phyloP scores from a whole-genome alignment of 805 yeast genomes.

The Myxozyma mucilagina region DNA sequence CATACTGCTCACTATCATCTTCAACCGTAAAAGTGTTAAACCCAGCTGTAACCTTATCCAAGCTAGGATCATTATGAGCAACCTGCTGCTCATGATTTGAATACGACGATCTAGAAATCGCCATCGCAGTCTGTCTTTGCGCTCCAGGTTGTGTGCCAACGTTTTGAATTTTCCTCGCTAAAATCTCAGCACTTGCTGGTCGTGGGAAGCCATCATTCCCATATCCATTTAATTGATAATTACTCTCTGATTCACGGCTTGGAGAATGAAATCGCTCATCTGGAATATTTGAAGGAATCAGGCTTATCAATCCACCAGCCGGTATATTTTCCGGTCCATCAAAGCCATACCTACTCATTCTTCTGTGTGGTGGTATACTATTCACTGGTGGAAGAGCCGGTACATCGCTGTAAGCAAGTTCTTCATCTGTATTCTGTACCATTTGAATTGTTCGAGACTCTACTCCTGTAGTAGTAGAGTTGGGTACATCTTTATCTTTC shows the following conservation, averaged over 20 bases:
- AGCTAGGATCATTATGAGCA: background rate
- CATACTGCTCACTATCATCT: background rate
- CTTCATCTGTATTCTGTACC: background rate
- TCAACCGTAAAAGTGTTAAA: background rate
- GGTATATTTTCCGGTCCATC: background rate
- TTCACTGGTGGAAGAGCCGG: no score
- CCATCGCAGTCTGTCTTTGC: constrained; percentile 20
- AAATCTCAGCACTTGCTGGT: background rate
- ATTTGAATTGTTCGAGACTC: background rate
- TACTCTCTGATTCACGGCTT: no score
- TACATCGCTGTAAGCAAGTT: background rate
- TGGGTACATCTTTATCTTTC: background rate
- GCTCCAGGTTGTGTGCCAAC: constrained; percentile 18
- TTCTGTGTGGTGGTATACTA: no score
- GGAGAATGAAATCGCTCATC: background rate
- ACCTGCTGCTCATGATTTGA: constrained; percentile 9
- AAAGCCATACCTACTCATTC: background rate
- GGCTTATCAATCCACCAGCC: constrained; percentile 5
- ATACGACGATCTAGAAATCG: constrained; percentile 16
- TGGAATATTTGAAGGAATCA: constrained; percentile 12
- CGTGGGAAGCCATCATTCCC: background rate
- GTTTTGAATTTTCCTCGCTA: background rate
- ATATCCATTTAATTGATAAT: no score
- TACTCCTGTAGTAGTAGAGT: background rate
- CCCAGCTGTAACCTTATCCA: background rate